Conservation (phyloP, 176 grass and related monocot genomes). For the Puccinellia tenuiflora region DNA sequence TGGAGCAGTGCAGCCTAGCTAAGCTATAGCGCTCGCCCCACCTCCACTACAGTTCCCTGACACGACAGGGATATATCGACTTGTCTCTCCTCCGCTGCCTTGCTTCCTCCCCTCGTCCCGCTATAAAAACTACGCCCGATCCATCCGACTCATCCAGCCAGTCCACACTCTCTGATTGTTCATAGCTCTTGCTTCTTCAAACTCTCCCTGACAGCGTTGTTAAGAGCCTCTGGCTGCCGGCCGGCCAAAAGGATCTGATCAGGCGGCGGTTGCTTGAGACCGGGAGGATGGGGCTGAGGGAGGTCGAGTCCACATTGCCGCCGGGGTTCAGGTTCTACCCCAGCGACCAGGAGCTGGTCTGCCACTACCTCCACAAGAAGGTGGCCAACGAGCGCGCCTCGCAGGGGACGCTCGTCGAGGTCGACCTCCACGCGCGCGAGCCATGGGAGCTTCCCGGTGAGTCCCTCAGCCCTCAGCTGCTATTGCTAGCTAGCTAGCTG, state of each 20-base stretch:
- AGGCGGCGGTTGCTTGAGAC: not conserved
- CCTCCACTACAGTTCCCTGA: conserved; percentile 20
- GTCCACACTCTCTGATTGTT: not conserved
- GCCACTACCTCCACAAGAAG: conserved; percentile 96
- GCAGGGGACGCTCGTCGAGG: conserved; percentile 76
- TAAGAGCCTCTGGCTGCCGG: not conserved
- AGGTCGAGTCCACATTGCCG: conserved; percentile 85
- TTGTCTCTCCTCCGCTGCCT: conserved; percentile 7
- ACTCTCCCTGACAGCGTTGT: not conserved
- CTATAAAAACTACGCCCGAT: conserved; percentile 3
- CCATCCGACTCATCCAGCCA: not conserved
- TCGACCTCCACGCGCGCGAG: conserved; percentile 82
- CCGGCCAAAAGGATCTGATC: not conserved
- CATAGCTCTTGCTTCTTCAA: not conserved
- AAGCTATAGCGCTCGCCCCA: not conserved
- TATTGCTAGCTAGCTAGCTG: not conserved
- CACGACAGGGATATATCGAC: not conserved
- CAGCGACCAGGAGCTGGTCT: conserved; percentile 92
- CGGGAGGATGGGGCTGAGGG: conserved; percentile 48
- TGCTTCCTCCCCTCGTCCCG: not conserved
- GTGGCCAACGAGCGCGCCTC: conserved; percentile 52
- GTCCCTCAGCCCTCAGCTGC: no score
- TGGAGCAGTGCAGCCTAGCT: not conserved
- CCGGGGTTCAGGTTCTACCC: conserved; percentile 98
- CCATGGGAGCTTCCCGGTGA: conserved; percentile 96